Percentiles rank a stretch among this genome's conserved stretches.
Evolutionary conservation across 805 yeast species (phyloP).

Genomic region (Yamadazyma sp.): DNA sequence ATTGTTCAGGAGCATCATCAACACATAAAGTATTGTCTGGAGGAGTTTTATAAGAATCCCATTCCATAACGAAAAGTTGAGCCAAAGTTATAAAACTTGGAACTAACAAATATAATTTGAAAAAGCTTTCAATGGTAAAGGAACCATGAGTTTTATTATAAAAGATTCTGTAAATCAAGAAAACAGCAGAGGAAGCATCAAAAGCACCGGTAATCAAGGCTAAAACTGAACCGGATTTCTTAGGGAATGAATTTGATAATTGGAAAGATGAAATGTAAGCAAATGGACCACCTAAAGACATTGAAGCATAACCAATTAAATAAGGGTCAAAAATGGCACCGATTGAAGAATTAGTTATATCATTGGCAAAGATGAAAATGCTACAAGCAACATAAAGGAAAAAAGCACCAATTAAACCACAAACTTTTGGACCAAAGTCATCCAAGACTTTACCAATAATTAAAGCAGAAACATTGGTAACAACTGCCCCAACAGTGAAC

Average conservation of each 20-base stretch:
- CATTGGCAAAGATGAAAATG: conserved; percentile 42
- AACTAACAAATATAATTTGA: conserved; percentile 45
- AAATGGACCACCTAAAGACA: conserved; percentile 61
- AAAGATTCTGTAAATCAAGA: conserved; percentile 43
- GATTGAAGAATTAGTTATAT: conserved; percentile 15
- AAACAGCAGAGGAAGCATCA: conserved; percentile 56
- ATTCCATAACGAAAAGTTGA: conserved; percentile 48
- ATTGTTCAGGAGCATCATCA: conserved; percentile 16
- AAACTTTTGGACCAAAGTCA: conserved; percentile 48
- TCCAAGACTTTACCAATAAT: conserved; percentile 50
- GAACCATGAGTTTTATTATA: conserved; percentile 29
- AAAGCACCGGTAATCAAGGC: conserved; percentile 58
- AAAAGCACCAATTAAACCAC: conserved; percentile 51
- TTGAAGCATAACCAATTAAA: conserved; percentile 46
- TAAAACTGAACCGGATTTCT: conserved; percentile 48
- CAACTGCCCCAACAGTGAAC: conserved; percentile 56
- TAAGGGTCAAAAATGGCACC: conserved; percentile 44
- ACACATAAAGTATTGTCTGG: conserved; percentile 26
- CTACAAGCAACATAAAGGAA: conserved; percentile 46
- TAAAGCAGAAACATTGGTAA: conserved; percentile 54
- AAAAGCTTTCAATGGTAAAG: conserved; percentile 43
- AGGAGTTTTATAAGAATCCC: conserved; percentile 45
- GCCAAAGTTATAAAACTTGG: conserved; percentile 48
- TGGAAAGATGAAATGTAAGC: conserved; percentile 55
- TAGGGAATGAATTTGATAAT: conserved; percentile 55